Evolutionary conservation across 805 yeast genomes (phyloP), one percentile per base, ranked within the genome.

Genomic region (Limtongia smithiae): DNA sequence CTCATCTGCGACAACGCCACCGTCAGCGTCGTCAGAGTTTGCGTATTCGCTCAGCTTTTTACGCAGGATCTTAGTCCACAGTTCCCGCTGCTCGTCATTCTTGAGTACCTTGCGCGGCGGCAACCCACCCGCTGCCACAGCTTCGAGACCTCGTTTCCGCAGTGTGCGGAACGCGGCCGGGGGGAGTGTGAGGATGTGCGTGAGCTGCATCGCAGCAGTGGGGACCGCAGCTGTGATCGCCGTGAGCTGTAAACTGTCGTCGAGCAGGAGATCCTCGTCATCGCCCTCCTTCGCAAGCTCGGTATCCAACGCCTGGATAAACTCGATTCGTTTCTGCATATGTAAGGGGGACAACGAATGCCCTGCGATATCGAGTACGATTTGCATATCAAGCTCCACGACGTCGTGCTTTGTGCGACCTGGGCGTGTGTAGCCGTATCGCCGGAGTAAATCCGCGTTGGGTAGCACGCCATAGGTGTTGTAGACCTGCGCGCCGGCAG

Each of bases 381-480:
- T 61, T 0, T 62, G 57, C 22, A 82, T 57, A 1, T 81, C 72
- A 2, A 91, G 60, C 65, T 91, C 97, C 6, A 83, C 96, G 60
- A 85, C 83, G 65, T 91, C 97, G 63, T 72, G 46, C 15, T 41
- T 38, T 25, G 60, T 54, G 32, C 50, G 50, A 17, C 58, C 57
- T 32, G 79, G 40, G 76, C 78, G 1, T 22, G 88, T 93, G 61
- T 86, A 91, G 0, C 98, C 98, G 60, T 91, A 91, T 49, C 95
- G 76, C 61, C 98, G 77, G 47, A 93, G 71, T 28, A 93, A 74
- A 61, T 93, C 97, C n/a, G 91, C 72, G 65, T 90, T 91, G 32
- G 97, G 93, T 57, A 85, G 81, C 38, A 89, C 93, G 0, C 96
- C 94, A 65, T 93, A 91, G 0, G 88, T 83, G 67, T 91, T 91